Percentiles rank a stretch among this genome's conserved stretches.
phyloP scores from a whole-genome alignment of 768 basidiomycete genomes.

The Paxillus ammoniavirescens region DNA sequence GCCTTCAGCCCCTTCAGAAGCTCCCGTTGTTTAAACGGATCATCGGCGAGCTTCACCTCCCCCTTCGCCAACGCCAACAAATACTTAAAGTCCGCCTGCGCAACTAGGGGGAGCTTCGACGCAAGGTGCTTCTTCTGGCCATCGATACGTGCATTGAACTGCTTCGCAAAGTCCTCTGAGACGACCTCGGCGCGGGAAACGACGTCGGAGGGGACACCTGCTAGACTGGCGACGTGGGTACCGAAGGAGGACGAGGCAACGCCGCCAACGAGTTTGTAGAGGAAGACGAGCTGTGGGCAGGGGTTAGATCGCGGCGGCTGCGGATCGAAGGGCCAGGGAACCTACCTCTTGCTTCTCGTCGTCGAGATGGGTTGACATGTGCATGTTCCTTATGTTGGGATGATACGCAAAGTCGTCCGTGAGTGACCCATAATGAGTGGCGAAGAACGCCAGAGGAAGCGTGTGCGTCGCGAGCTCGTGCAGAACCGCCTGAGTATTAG shows the following conservation, averaged over 20 bases:
- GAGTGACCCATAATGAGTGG: constrained; percentile 95
- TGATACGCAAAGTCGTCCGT: constrained; percentile 94
- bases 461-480: constrained; percentile 95
- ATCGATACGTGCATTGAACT: constrained; percentile 82
- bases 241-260: constrained; percentile 89
- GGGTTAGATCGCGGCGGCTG: background rate
- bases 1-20: constrained; percentile 54
- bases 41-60: constrained; percentile 48
- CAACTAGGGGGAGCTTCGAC: constrained; percentile 68
- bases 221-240: constrained; percentile 92
- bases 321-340: background rate
- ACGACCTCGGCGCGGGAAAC: constrained; percentile 87
- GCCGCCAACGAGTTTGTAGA: constrained; percentile 91
- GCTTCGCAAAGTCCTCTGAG: constrained; percentile 80
- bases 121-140: constrained; percentile 50
- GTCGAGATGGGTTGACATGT: constrained; percentile 94
- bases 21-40: constrained; percentile 51
- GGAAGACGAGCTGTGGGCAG: constrained; percentile 71
- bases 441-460: constrained; percentile 90
- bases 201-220: constrained; percentile 83
- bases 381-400: constrained; percentile 90
- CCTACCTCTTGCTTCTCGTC: constrained; percentile 85
- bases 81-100: constrained; percentile 90
- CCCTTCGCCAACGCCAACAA: constrained; percentile 63
- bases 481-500: constrained; percentile 66